phyloP scores from a whole-genome alignment of 1,284 basidiomycete species.

The Stereum hirsutum region DNA sequence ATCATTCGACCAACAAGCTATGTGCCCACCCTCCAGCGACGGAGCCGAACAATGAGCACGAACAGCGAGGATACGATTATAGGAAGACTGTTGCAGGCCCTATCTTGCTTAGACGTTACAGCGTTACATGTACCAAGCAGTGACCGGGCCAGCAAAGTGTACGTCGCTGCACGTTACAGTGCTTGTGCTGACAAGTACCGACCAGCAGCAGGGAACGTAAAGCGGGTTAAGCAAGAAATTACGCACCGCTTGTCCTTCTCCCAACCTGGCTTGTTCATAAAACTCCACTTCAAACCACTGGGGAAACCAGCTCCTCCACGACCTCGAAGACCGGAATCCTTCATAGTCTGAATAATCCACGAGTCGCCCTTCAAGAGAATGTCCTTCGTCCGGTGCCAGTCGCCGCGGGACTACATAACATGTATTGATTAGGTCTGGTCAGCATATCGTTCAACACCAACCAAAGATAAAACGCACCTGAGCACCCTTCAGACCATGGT shows the following conservation, averaged over 20 bases:
- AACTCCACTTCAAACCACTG: conserved; percentile 96
- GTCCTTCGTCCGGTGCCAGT: conserved; percentile 98
- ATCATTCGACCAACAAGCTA: no score
- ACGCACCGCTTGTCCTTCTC: conserved; percentile 82
- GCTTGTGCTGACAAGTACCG: no score
- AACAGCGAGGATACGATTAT: no score
- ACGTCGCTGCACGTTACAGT: no score
- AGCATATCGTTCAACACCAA: background rate
- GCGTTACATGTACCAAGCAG: no score
- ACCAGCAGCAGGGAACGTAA: no score
- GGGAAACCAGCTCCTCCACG: conserved; percentile 98
- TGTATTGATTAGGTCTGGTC: background rate
- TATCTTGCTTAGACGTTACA: no score
- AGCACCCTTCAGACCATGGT: conserved; percentile 87
- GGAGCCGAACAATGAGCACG: background rate
- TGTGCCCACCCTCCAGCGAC: no score
- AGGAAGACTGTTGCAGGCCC: no score
- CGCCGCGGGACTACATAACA: conserved; percentile 67
- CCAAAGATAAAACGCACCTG: conserved; percentile 35
- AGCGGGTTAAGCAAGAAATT: background rate
- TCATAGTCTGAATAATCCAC: conserved; percentile 97
- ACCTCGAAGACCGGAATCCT: conserved; percentile 93
- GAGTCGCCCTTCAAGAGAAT: conserved; percentile 91
- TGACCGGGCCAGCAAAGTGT: no score
- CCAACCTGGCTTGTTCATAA: conserved; percentile 99